Conservation (phyloP, 352 stramenopile genomes). For the Phytopythium chamaehyphon region DNA sequence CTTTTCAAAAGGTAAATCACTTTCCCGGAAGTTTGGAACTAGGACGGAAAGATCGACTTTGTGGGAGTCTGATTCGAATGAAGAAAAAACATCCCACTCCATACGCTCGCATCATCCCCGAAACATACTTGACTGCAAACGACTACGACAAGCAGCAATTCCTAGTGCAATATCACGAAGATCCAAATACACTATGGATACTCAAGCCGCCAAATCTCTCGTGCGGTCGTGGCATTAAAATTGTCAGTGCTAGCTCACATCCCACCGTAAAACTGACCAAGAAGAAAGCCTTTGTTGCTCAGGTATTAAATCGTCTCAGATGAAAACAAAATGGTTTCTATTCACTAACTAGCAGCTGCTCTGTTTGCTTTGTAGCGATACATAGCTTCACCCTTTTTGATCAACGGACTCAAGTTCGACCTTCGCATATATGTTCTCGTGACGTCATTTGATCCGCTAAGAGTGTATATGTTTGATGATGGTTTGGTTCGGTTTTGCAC, state of each 20-base stretch:
- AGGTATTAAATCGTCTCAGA: no score
- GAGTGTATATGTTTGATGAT: slow-evolving; percentile 84
- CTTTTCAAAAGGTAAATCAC: slow-evolving; percentile 68
- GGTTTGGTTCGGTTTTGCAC: slow-evolving; percentile 88
- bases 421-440: slow-evolving; percentile 89
- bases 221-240: slow-evolving; percentile 73
- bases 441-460: slow-evolving; percentile 81
- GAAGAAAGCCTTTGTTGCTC: slow-evolving; percentile 68
- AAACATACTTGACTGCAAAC: slow-evolving; percentile 68
- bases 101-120: slow-evolving; percentile 56
- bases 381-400: slow-evolving; percentile 74
- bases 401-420: slow-evolving; percentile 91
- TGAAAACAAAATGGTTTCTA: no score
- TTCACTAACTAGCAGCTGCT: background rate
- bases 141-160: slow-evolving; percentile 73
- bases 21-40: slow-evolving; percentile 77
- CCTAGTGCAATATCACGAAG: slow-evolving; percentile 33
- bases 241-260: slow-evolving; percentile 41
- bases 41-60: slow-evolving; percentile 71
- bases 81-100: slow-evolving; percentile 48
- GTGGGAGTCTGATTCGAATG: slow-evolving; percentile 52
- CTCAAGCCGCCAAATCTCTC: slow-evolving; percentile 78
- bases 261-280: slow-evolving; percentile 48
- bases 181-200: slow-evolving; percentile 63
- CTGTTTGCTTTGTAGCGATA: slow-evolving; percentile 46